Base-by-base conservation (phyloP, 768 basidiomycete genomes). In the Cubamyces lactineus region DNA sequence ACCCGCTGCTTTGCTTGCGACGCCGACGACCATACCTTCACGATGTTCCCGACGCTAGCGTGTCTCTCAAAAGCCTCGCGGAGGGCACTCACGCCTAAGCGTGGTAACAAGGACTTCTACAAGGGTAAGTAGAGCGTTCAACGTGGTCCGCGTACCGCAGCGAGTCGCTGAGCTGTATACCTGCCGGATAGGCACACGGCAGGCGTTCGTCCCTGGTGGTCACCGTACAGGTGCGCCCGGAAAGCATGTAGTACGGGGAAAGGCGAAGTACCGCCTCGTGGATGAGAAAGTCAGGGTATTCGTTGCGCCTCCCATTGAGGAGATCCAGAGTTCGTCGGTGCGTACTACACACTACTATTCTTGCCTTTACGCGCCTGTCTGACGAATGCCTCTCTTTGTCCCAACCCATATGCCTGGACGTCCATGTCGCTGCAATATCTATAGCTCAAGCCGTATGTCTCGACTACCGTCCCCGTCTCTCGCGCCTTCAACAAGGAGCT, bases 61-160 rank as follows among this genome's bases (percentile, higher is more conserved):
- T 53, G 68, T 57, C 78, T 88, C 2, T 91, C 91, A 34, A 96
- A 94, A 71, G 95, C 95, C 21, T 93, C 91, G 0, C 81, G 96
- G 58, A 80, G 86, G 24, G 84, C 94, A 2, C 78, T 98, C 52
- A 94, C 89, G 0, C 80, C 92, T 0, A 98, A 98, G 74, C 78
- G 87, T 49, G 96, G 85, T 16, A 97, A 97, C 78, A 98, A 98
- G 70, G 94, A 99, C 71, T 98, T 82, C 73, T 98, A 97, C 82
- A 98, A 98, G 76, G 96, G 96, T 90, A 7, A n/a, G 76, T 61
- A 17, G 6, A 15, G 53, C 17, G 42, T 57, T 28, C 5, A 26
- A 24, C 24, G 40, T 39, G 13, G 16, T 48, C 59, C 26, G 50
- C 47, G 46, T 13, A 12, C 28, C 13, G 21, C 8, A 15, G 56